Evolutionary conservation across 305 asterid genomes (phyloP), one percentile per base, ranked within the genome.

Genomic region (Monarda citriodora): DNA sequence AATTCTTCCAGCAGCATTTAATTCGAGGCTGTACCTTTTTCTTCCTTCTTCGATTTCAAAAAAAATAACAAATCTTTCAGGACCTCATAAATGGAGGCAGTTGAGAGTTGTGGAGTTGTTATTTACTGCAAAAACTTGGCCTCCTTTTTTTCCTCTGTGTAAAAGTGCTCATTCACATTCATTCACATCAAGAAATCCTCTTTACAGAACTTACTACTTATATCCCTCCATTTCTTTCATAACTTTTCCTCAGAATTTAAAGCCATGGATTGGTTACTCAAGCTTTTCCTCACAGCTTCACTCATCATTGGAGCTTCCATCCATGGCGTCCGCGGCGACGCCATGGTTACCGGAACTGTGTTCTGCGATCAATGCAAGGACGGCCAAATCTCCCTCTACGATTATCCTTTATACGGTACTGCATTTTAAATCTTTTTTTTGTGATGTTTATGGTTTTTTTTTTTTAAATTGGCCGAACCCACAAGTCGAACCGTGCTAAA

Each of bases 311-410:
- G 75, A 21, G 85, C 78, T 6, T 70, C 83, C 78, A 74, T 74
- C 74, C 23, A 65, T 65, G 82, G 84, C 40, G 73, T 77, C 63
- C 52, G 52, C 46, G 96, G 96, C 44, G 70, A 66, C 67, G 68
- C 90, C 6, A 53, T 73, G 80, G 86, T 93, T 26, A 65, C 89
- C 9, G 99, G 99, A 17, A 85, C 91, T 0, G 99, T 93, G 48
- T 87, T 89, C 66, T 93, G 99, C 55, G 99, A 93, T 70, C 97
- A 93, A 74, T 93, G 99, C 85, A 85, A 73, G 77, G 99, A 90
- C 58, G 99, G 96, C 50, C 87, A 76, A 31, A 53, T 93, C 2
- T 87, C 99, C 26, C 71, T 87, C 53, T 93, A 75, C 62, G 99
- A 93, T 65, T 93, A 78, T 60, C 99, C 97, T 40, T 70, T 83